Percentiles rank a stretch among this genome's conserved stretches.
Conservation (phyloP, 495 filamentous ascomycete genomes). For the Penicillium diatomitis region DNA sequence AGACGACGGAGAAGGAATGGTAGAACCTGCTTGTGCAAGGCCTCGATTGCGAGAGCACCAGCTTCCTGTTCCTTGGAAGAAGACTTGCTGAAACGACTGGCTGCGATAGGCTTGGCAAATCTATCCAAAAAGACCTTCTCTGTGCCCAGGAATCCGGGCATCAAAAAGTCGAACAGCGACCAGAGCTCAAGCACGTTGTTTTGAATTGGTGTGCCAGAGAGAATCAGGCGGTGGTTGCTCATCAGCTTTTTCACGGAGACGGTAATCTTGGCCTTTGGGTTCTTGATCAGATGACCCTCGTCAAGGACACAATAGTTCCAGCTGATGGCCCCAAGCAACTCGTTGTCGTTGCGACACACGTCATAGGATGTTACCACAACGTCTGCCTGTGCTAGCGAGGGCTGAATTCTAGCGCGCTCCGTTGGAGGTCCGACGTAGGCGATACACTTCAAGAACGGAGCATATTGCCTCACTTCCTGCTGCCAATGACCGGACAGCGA, state of each 20-base stretch:
- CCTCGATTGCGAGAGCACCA: conserved; percentile 90
- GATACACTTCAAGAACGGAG: conserved; percentile 81
- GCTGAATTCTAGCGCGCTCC: conserved; percentile 61
- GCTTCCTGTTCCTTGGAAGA: conserved; percentile 98
- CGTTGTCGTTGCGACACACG: conserved; percentile 87
- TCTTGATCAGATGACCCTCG: conserved; percentile 97
- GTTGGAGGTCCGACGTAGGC: conserved; percentile 83
- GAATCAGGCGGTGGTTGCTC: conserved; percentile 90
- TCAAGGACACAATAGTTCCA: conserved; percentile 98
- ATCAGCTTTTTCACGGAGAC: conserved; percentile 77
- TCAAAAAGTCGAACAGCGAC: conserved; percentile 98
- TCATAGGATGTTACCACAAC: conserved; percentile 97
- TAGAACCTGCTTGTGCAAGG: conserved; percentile 92
- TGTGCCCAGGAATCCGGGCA: conserved; percentile 97
- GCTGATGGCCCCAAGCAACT: conserved; percentile 68
- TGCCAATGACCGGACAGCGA: conserved; percentile 99
- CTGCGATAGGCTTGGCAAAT: conserved; percentile 95
- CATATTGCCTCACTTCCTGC: conserved; percentile 90
- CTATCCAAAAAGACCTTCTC: conserved; percentile 97
- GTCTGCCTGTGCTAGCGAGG: conserved; percentile 64
- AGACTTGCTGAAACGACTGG: conserved; percentile 87
- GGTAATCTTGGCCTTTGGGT: conserved; percentile 88
- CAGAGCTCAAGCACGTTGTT: conserved; percentile 98
- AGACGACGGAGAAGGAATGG: conserved; percentile 93
- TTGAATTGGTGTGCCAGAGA: conserved; percentile 95